A percentile compares a stretch with the other conserved stretches of the same genome.
Evolutionary conservation across 768 basidiomycete genomes (phyloP).

Genomic region (Chlorophyllum brunneum): DNA sequence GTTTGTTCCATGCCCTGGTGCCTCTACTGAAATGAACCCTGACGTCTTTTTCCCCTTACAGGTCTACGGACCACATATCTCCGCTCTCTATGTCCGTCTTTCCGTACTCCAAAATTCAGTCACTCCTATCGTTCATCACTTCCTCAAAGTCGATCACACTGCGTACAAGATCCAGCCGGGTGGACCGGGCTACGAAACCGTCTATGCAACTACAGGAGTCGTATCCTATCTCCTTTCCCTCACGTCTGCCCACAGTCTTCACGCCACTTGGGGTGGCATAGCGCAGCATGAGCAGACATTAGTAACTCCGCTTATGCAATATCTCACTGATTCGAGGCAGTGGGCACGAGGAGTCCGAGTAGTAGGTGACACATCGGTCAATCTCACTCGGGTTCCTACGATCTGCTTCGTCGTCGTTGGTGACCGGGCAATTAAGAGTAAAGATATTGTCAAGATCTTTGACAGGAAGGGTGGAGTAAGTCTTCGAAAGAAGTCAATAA

Average conservation of each 20-base stretch:
- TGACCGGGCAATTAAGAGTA: slow-evolving; percentile 50
- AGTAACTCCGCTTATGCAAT: slow-evolving; percentile 49
- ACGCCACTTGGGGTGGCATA: slow-evolving; percentile 53
- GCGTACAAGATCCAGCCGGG: slow-evolving; percentile 69
- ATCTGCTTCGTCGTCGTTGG: slow-evolving; percentile 70
- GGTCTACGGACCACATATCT: slow-evolving; percentile 75
- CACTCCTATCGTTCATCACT: slow-evolving; percentile 64
- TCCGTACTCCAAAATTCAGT: slow-evolving; percentile 48
- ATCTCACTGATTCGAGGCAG: slow-evolving; percentile 46
- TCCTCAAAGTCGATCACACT: slow-evolving; percentile 43
- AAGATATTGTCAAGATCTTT: slow-evolving; percentile 59
- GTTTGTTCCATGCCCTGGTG: slow-evolving; percentile 26
- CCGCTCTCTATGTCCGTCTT: slow-evolving; percentile 58
- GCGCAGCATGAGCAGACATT: slow-evolving; percentile 59
- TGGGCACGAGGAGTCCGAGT: slow-evolving; percentile 58
- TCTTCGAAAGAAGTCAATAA: slow-evolving; percentile 13
- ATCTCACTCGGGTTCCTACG: slow-evolving; percentile 54
- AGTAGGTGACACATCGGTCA: slow-evolving; percentile 53
- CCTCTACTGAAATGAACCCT: neutral
- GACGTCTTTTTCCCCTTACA: slow-evolving; percentile 20
- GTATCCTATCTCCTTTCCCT: slow-evolving; percentile 62
- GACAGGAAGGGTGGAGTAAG: slow-evolving; percentile 62
- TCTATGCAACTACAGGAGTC: slow-evolving; percentile 57
- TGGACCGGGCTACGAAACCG: slow-evolving; percentile 71
- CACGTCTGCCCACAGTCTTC: slow-evolving; percentile 42